phyloP scores from a whole-genome alignment of 148 eudicot genomes.

The Persicaria tinctoria region DNA sequence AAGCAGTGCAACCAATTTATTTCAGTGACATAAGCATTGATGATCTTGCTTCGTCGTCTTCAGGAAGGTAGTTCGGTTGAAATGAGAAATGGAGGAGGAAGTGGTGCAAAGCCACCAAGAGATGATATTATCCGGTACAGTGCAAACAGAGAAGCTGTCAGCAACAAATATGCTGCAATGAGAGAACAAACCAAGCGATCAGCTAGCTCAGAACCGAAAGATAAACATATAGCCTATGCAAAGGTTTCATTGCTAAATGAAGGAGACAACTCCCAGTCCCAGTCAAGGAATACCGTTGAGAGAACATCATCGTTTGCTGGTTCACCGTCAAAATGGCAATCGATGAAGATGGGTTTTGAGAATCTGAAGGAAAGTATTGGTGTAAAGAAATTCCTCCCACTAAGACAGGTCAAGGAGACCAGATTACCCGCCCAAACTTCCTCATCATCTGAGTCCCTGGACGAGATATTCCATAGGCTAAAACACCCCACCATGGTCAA shows the following conservation, averaged over 20 bases:
- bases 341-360: constrained; percentile 53
- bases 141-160: constrained; percentile 59
- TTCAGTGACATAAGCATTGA: too few relatives aligned
- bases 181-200: constrained; percentile 59
- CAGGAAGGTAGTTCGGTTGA: constrained; percentile 40
- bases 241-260: constrained; percentile 62
- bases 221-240: constrained; percentile 42
- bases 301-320: constrained; percentile 34
- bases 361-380: constrained; percentile 38
- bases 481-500: constrained; percentile 30
- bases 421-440: constrained; percentile 18
- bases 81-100: constrained; percentile 41
- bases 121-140: constrained; percentile 44
- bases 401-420: constrained; percentile 29
- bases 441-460: constrained; percentile 50
- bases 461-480: constrained; percentile 49
- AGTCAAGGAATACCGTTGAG: constrained; percentile 19
- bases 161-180: constrained; percentile 64
- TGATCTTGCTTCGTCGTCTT: not conserved
- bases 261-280: constrained; percentile 20
- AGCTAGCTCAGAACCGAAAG: constrained; percentile 31
- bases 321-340: constrained; percentile 62
- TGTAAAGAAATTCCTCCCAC: constrained; percentile 35
- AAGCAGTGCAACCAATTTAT: too few relatives aligned
- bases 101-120: constrained; percentile 35